Conservation (phyloP, 345 rosid species). For the Linum usitatissimum region DNA sequence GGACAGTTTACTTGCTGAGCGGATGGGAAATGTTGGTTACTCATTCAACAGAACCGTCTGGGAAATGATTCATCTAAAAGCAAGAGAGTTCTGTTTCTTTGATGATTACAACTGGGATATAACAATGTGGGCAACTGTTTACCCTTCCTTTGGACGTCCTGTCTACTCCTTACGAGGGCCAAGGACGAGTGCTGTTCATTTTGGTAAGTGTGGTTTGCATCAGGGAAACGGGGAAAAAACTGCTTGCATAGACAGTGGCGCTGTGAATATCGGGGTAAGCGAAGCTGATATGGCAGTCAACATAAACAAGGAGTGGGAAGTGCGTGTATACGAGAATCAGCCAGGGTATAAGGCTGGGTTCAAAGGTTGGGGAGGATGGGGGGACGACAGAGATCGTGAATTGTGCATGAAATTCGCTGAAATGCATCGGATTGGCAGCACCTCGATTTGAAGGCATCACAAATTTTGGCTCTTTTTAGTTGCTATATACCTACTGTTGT, state of each 20-base stretch:
- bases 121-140: conserved; percentile 96
- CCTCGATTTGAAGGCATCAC: conserved; percentile 14
- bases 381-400: conserved; percentile 69
- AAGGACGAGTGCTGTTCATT: conserved; percentile 85
- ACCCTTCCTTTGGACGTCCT: conserved; percentile 78
- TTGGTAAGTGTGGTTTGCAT: conserved; percentile 97
- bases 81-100: conserved; percentile 74
- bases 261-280: conserved; percentile 41
- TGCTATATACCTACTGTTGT: conserved; percentile 7
- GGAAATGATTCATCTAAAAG: conserved; percentile 71
- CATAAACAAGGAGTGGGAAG: conserved; percentile 52
- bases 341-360: conserved; percentile 92
- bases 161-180: conserved; percentile 83
- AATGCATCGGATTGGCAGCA: conserved; percentile 28
- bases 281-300: conserved; percentile 51
- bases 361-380: conserved; percentile 99
- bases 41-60: conserved; percentile 75
- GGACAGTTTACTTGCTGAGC: conserved; percentile 67
- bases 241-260: conserved; percentile 75
- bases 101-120: conserved; percentile 99
- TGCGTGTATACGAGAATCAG: conserved; percentile 48
- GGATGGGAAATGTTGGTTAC: conserved; percentile 93
- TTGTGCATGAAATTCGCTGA: conserved; percentile 69
- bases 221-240: conserved; percentile 58
- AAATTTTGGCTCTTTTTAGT: conserved; percentile 12